A percentile compares a stretch with the other conserved stretches of the same genome.
phyloP scores from a whole-genome alignment of 148 eudicot genomes.

The Euryodendron excelsum region DNA sequence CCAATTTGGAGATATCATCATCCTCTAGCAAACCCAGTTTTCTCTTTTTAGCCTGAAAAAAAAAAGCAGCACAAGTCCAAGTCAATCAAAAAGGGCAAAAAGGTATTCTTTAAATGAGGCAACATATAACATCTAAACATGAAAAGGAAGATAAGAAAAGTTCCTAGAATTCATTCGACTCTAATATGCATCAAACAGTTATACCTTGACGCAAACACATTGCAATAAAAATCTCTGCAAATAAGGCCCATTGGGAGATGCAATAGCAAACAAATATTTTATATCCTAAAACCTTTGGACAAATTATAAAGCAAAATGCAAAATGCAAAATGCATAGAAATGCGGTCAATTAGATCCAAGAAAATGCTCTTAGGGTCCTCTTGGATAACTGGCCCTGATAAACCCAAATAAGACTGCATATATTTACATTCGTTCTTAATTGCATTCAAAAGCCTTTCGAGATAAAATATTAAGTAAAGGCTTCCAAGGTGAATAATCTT shows the following conservation, averaged over 20 bases:
- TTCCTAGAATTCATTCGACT: neutral
- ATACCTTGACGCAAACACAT: neutral
- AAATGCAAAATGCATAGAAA: neutral
- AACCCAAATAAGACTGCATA: neutral
- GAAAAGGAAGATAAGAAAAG: neutral
- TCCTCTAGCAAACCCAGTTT: slow-evolving; percentile 72
- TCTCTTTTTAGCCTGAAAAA: slow-evolving; percentile 70
- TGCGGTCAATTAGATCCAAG: neutral
- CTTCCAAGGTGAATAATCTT: neutral
- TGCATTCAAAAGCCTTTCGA: neutral
- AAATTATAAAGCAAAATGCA: neutral
- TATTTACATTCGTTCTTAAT: neutral
- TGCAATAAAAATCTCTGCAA: neutral
- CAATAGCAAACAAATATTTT: neutral
- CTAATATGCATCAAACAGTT: neutral
- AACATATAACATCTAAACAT: neutral
- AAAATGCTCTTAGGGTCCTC: neutral
- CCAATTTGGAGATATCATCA: slow-evolving; percentile 38
- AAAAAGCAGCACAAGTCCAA: neutral
- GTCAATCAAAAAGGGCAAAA: neutral
- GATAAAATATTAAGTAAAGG: neutral
- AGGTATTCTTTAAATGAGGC: neutral
- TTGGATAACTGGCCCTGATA: neutral
- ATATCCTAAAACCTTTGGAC: neutral
- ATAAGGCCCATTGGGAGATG: neutral